Conservation (phyloP, 208 protist genomes). For the Leptomonas pyrrhocoris region DNA sequence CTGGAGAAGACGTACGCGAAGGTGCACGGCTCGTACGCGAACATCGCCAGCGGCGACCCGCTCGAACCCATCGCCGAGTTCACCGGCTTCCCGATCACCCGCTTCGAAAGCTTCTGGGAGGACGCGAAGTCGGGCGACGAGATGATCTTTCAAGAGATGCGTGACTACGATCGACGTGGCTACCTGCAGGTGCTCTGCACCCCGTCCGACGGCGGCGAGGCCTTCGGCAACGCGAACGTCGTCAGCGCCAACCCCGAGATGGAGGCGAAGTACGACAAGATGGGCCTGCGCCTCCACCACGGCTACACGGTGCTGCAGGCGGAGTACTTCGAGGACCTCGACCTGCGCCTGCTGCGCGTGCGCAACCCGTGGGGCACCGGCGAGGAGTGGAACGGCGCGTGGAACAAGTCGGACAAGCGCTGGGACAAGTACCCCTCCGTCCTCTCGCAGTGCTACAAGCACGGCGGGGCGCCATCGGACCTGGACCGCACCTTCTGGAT, state of each 20-base stretch:
- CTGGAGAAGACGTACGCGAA: constrained; percentile 91
- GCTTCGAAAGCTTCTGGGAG: constrained; percentile 66
- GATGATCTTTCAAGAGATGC: constrained; percentile 59
- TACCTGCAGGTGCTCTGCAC: constrained; percentile 79
- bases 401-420: constrained; percentile 58
- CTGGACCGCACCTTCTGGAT: constrained; percentile 83
- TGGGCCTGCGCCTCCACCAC: constrained; percentile 67
- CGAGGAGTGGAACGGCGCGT: constrained; percentile 71
- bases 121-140: constrained; percentile 42
- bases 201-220: constrained; percentile 44
- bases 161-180: constrained; percentile 43
- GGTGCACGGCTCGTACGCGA: constrained; percentile 78
- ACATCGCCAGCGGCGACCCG: constrained; percentile 80
- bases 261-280: constrained; percentile 55
- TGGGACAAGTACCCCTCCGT: constrained; percentile 77
- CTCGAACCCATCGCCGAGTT: constrained; percentile 76
- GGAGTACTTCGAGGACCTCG: constrained; percentile 57
- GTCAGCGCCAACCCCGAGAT: constrained; percentile 42
- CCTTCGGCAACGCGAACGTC: constrained; percentile 44
- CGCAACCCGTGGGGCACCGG: constrained; percentile 81
- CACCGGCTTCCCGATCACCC: constrained; percentile 77
- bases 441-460: constrained; percentile 44
- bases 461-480: constrained; percentile 41
- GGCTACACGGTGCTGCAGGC: constrained; percentile 66
- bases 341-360: constrained; percentile 67